phyloP scores from a whole-genome alignment of 2,329 filamentous ascomycete genomes.

The Phyllosticta ampelicida region DNA sequence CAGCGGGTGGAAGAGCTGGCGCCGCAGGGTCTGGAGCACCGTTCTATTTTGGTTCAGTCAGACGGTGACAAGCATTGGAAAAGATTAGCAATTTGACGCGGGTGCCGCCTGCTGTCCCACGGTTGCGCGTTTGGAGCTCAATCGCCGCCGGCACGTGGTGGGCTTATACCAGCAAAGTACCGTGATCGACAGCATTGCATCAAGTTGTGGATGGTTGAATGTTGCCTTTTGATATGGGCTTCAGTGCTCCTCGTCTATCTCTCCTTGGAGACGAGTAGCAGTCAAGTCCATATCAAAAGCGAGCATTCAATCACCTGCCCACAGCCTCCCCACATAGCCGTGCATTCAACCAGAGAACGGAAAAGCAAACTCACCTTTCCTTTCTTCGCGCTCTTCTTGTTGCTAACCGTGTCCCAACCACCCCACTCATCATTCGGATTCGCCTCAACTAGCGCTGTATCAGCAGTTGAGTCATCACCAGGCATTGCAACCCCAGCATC shows the following conservation, averaged over 20 bases:
- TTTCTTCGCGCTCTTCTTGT: slow-evolving; percentile 44
- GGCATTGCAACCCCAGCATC: slow-evolving; percentile 16
- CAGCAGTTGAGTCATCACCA: slow-evolving; percentile 10
- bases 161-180: neutral
- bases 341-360: neutral
- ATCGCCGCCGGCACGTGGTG: neutral
- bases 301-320: too few species aligned
- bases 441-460: slow-evolving; percentile 11
- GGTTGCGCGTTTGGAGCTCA: neutral
- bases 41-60: neutral
- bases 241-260: too few species aligned
- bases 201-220: too few species aligned
- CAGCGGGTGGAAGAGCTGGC: slow-evolving; percentile 18
- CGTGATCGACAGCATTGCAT: neutral
- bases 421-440: slow-evolving; percentile 33
- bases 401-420: slow-evolving; percentile 33
- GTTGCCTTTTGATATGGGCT: too few species aligned
- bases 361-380: slow-evolving; percentile 36
- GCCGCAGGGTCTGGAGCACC: slow-evolving; percentile 6
- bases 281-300: too few species aligned
- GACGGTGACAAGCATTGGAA: slow-evolving; percentile 1
- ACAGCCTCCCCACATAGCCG: too few species aligned
- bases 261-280: too few species aligned
- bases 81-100: slow-evolving; percentile 5
- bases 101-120: neutral